Conservation (phyloP, 352 stramenopile genomes). For the Lagenidium sp. region DNA sequence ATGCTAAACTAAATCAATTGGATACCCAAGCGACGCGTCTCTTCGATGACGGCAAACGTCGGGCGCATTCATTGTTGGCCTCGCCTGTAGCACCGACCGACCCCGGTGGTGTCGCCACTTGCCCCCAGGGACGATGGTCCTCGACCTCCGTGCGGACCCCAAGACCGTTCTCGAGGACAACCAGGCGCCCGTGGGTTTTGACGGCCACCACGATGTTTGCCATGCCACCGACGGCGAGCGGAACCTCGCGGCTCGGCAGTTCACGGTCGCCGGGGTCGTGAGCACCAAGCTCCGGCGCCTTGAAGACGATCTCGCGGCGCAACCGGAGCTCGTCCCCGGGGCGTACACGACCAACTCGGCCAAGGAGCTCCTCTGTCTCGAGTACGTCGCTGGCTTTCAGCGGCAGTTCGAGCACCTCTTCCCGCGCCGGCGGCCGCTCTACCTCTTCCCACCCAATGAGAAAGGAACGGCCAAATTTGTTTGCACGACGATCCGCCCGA, state of each 20-base stretch:
- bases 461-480: slow-evolving; percentile 91
- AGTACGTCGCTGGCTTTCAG: slow-evolving; percentile 91
- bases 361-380: slow-evolving; percentile 91
- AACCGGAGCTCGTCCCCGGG: slow-evolving; percentile 8
- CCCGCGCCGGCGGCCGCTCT: slow-evolving; percentile 58
- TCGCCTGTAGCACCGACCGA: too few relatives aligned
- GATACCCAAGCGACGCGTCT: neutral
- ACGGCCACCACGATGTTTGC: slow-evolving; percentile 40
- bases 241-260: slow-evolving; percentile 47
- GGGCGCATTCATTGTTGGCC: too few relatives aligned
- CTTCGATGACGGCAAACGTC: too few relatives aligned
- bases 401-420: slow-evolving; percentile 88
- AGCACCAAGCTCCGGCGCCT: slow-evolving; percentile 76
- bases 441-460: slow-evolving; percentile 89
- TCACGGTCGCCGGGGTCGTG: slow-evolving; percentile 65
- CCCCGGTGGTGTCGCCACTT: too few relatives aligned
- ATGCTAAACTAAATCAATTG: too few relatives aligned
- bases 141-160: slow-evolving; percentile 40
- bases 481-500: slow-evolving; percentile 91
- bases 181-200: slow-evolving; percentile 21
- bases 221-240: slow-evolving; percentile 44
- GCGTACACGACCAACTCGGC: slow-evolving; percentile 50
- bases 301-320: slow-evolving; percentile 34
- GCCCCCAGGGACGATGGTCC: too few relatives aligned
- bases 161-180: slow-evolving; percentile 21